These are phyloP conservation scores for Vachellia collinsii DNA, from an alignment of 306 rosid species.

Conservation along the genomic window DNA sequence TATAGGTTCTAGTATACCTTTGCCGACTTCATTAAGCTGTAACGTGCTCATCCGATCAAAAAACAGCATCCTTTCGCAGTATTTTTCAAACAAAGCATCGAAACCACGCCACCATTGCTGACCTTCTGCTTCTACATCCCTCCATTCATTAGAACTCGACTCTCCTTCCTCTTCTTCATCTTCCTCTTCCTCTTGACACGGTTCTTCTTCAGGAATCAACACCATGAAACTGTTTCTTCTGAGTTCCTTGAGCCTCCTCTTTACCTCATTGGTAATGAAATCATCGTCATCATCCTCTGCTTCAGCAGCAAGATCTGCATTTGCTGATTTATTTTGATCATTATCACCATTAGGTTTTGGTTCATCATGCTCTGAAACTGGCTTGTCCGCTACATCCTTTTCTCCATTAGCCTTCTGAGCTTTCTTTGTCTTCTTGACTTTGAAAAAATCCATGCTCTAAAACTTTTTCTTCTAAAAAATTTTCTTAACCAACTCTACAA, in stretches of 20 bases:
- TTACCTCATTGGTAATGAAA: conserved; percentile 85
- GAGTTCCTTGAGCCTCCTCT: conserved; percentile 90
- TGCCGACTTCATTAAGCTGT: conserved; percentile 63
- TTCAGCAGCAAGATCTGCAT: conserved; percentile 58
- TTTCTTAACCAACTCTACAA: neutral
- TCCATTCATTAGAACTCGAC: conserved; percentile 76
- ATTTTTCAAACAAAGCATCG: conserved; percentile 81
- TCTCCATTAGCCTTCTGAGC: conserved; percentile 55
- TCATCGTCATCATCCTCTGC: conserved; percentile 86
- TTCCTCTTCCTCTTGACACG: conserved; percentile 75
- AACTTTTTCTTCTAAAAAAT: conserved; percentile 20
- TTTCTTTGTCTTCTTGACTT: conserved; percentile 68
- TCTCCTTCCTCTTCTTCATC: conserved; percentile 68
- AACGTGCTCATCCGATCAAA: conserved; percentile 74
- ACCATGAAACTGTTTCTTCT: conserved; percentile 96
- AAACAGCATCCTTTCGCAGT: conserved; percentile 85
- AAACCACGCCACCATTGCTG: conserved; percentile 97
- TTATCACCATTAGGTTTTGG: conserved; percentile 45
- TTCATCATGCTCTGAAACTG: conserved; percentile 56
- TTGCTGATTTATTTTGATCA: conserved; percentile 52
- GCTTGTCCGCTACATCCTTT: conserved; percentile 48
- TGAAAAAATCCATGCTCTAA: conserved; percentile 69
- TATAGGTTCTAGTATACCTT: conserved; percentile 39
- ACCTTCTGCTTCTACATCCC: conserved; percentile 96
- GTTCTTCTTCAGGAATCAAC: conserved; percentile 93